phyloP scores from a whole-genome alignment of 441 rosid genomes.

The Rhodomyrtus psidioides region DNA sequence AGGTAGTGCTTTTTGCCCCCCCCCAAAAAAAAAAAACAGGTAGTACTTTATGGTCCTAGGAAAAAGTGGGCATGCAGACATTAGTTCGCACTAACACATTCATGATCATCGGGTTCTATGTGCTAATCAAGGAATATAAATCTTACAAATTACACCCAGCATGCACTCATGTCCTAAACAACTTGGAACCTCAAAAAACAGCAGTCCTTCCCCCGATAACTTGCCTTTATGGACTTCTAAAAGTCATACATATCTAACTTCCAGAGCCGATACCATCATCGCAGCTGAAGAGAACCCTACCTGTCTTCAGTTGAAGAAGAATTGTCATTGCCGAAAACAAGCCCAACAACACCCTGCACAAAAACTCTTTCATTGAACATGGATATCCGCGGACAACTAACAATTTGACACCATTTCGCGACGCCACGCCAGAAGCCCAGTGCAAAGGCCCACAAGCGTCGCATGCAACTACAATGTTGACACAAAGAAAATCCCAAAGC shows the following conservation, averaged over 20 bases:
- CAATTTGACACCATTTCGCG: constrained; percentile 3
- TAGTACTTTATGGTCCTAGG: neutral
- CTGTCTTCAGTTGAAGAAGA: constrained; percentile 74
- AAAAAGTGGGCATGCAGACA: neutral
- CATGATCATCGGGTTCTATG: neutral
- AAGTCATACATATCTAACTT: neutral
- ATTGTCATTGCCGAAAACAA: constrained; percentile 83
- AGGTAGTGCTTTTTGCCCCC: neutral
- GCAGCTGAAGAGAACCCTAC: constrained; percentile 16
- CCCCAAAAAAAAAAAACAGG: too few species aligned
- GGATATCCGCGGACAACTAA: neutral
- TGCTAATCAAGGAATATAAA: neutral
- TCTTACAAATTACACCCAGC: neutral
- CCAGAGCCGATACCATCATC: neutral
- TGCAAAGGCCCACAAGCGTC: neutral
- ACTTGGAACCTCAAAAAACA: neutral
- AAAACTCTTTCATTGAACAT: neutral
- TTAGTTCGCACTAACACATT: neutral
- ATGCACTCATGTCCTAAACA: neutral
- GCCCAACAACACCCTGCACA: constrained; percentile 89
- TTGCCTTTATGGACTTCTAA: neutral
- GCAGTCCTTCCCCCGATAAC: neutral
- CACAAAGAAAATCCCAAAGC: neutral
- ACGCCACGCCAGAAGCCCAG: constrained; percentile 6
- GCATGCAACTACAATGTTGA: neutral